Evolutionary conservation across 1,139 yeast genomes (phyloP).

Genomic region (Candida dubliniensis): DNA sequence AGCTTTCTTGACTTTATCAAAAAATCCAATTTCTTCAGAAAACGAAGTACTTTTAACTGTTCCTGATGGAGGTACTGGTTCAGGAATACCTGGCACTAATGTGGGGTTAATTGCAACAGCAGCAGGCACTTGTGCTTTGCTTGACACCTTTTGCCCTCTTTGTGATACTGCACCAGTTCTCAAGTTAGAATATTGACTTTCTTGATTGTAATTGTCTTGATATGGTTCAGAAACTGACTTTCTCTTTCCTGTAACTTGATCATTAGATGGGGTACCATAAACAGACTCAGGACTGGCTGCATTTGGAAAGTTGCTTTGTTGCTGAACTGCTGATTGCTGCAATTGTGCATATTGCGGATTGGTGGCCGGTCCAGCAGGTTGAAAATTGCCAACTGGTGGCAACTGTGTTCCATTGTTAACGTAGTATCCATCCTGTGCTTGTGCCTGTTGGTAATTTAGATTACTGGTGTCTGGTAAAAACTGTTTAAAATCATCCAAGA

Average conservation of each 20-base stretch:
- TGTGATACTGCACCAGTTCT: slow-evolving; percentile 31
- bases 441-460: slow-evolving; percentile 23
- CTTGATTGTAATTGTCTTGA: slow-evolving; percentile 43
- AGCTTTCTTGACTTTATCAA: slow-evolving; percentile 88
- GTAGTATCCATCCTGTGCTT: slow-evolving; percentile 17
- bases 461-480: slow-evolving; percentile 88
- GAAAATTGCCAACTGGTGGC: slow-evolving; percentile 96
- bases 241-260: slow-evolving; percentile 23
- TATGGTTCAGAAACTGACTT: slow-evolving; percentile 33
- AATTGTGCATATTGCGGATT: slow-evolving; percentile 13
- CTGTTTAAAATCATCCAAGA: slow-evolving; percentile 90
- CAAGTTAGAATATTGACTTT: slow-evolving; percentile 55
- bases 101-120: slow-evolving; percentile 52
- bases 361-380: slow-evolving; percentile 52
- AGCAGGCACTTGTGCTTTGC: slow-evolving; percentile 15
- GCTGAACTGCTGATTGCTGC: slow-evolving; percentile 7
- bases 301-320: slow-evolving; percentile 18
- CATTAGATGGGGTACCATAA: slow-evolving; percentile 12
- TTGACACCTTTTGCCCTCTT: slow-evolving; percentile 10
- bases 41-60: slow-evolving; percentile 54
- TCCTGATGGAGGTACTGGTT: slow-evolving; percentile 73
- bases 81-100: slow-evolving; percentile 82
- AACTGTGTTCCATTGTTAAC: slow-evolving; percentile 50
- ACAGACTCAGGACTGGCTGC: slow-evolving; percentile 17
- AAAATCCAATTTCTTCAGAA: slow-evolving; percentile 83